These are phyloP conservation scores for Cetraspora pellucida DNA, from an alignment of 192 early-diverging fungal genomes.

Conservation along the genomic window DNA sequence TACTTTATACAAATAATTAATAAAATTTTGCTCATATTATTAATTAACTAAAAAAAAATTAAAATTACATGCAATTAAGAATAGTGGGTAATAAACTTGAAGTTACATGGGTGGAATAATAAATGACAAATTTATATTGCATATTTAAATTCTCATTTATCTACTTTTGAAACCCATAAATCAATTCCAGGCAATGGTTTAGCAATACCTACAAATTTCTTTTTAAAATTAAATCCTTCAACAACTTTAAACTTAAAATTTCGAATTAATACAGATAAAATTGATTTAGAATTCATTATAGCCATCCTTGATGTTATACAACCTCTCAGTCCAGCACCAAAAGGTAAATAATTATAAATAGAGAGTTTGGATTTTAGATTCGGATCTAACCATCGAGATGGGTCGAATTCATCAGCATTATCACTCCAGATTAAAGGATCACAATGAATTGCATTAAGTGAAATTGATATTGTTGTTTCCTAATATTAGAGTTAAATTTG, in stretches of 20 bases:
- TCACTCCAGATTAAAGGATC: slow-evolving; percentile 48
- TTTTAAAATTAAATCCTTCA: too few species aligned
- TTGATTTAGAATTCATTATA: slow-evolving; percentile 55
- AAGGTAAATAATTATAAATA: slow-evolving; percentile 44
- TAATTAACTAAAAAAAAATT: too few species aligned
- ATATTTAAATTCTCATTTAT: too few species aligned
- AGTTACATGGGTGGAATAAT: too few species aligned
- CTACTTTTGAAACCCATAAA: too few species aligned
- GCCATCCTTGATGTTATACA: slow-evolving; percentile 62
- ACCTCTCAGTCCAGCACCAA: slow-evolving; percentile 52
- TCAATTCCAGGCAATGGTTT: too few species aligned
- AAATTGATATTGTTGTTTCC: slow-evolving; percentile 42
- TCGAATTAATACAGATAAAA: slow-evolving; percentile 34
- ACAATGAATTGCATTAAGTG: slow-evolving; percentile 47
- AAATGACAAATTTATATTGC: too few species aligned
- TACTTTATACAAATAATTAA: too few species aligned
- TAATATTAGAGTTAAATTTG: neutral
- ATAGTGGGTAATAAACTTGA: too few species aligned
- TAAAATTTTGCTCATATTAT: too few species aligned
- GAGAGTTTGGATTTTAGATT: slow-evolving; percentile 30
- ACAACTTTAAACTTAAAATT: slow-evolving; percentile 6
- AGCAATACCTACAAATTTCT: too few species aligned
- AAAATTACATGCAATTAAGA: too few species aligned
- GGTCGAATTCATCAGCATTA: slow-evolving; percentile 54
- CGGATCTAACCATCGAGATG: slow-evolving; percentile 55